These are phyloP conservation scores for Dendrobium chrysotoxum DNA, from an alignment of 106 monocot species.

Conservation along the genomic window DNA sequence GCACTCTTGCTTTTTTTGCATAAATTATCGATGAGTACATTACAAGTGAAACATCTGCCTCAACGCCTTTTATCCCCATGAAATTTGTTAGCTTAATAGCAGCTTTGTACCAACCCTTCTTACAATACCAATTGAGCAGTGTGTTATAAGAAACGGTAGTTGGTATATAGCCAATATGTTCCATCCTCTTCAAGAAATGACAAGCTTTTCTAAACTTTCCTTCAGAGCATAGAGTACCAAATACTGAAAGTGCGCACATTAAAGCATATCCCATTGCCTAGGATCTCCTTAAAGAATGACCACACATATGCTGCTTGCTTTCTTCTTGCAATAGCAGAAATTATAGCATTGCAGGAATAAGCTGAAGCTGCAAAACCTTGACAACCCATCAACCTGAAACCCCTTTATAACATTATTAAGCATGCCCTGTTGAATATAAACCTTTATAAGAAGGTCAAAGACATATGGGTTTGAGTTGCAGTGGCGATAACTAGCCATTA, in stretches of 20 bases:
- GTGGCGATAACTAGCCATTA: constrained; percentile 28
- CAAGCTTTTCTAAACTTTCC: constrained; percentile 37
- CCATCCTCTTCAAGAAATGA: constrained; percentile 47
- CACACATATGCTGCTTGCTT: constrained; percentile 21
- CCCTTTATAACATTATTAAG: constrained; percentile 16
- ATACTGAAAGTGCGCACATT: constrained; percentile 46
- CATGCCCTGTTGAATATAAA: constrained; percentile 31
- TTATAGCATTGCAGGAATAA: constrained; percentile 47
- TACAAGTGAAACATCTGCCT: constrained; percentile 52
- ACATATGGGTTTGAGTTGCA: constrained; percentile 41
- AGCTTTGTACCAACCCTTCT: constrained; percentile 40
- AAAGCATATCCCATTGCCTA: constrained; percentile 24
- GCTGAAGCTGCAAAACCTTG: constrained; percentile 40
- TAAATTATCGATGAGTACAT: constrained; percentile 42
- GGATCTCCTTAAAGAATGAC: constrained; percentile 37
- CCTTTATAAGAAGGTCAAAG: constrained; percentile 47
- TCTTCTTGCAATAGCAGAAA: constrained; percentile 28
- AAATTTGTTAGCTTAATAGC: constrained; percentile 32
- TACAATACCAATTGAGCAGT: constrained; percentile 53
- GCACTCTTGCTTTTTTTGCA: constrained; percentile 46
- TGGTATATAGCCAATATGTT: constrained; percentile 31
- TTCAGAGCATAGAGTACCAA: constrained; percentile 34
- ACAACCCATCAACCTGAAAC: constrained; percentile 30
- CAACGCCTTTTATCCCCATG: constrained; percentile 38
- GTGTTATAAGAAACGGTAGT: constrained; percentile 50